Conservation (phyloP, 345 rosid species). For the Sonneratia caseolaris region DNA sequence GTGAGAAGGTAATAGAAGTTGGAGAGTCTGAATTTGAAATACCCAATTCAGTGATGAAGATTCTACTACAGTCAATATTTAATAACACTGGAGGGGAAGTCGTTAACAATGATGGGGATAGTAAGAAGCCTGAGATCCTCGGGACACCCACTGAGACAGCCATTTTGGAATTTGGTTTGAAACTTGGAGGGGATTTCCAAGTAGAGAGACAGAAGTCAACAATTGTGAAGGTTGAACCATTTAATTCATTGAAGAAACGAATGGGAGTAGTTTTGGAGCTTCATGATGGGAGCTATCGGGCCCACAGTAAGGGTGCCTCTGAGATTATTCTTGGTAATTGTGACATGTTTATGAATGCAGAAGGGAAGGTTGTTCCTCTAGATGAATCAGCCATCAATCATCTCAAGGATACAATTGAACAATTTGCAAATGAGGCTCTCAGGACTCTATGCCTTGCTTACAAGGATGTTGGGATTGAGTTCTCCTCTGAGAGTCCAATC, state of each 20-base stretch:
- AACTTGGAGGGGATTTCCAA: slow-evolving; percentile 69
- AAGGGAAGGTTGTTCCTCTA: slow-evolving; percentile 68
- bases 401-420: slow-evolving; percentile 46
- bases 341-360: slow-evolving; percentile 50
- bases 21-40: slow-evolving; percentile 35
- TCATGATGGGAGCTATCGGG: slow-evolving; percentile 49
- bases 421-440: slow-evolving; percentile 82
- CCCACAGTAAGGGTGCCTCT: slow-evolving; percentile 83
- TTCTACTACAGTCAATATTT: slow-evolving; percentile 69
- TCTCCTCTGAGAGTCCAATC: slow-evolving; percentile 39
- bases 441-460: slow-evolving; percentile 92
- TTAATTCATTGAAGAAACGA: slow-evolving; percentile 74
- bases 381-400: slow-evolving; percentile 35
- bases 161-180: slow-evolving; percentile 71
- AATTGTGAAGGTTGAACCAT: slow-evolving; percentile 78
- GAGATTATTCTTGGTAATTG: slow-evolving; percentile 70
- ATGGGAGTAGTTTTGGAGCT: slow-evolving; percentile 81
- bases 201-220: slow-evolving; percentile 37
- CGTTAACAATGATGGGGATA: slow-evolving; percentile 40
- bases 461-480: slow-evolving; percentile 48
- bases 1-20: slow-evolving; percentile 42
- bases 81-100: slow-evolving; percentile 90
- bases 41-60: slow-evolving; percentile 40
- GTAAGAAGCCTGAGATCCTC: slow-evolving; percentile 48
- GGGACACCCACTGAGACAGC: slow-evolving; percentile 96